Evolutionary conservation across 345 rosid genomes (phyloP).

Genomic region (Camelina sativa): DNA sequence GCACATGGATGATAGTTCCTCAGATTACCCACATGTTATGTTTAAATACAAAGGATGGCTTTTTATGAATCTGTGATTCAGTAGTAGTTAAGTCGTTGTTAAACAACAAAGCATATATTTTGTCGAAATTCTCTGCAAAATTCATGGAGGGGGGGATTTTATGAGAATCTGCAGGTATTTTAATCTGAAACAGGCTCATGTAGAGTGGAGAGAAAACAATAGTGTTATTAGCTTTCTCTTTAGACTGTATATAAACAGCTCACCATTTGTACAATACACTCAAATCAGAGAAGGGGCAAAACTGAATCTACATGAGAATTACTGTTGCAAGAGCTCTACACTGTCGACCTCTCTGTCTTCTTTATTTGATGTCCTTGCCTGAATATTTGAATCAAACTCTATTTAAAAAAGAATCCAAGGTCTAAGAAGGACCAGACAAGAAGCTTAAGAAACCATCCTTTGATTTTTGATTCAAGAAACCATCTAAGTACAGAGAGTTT

Average conservation of each 20-base stretch:
- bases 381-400: constrained; percentile 1
- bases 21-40: neutral
- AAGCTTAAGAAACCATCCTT: constrained; percentile 5
- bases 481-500: constrained; percentile 14
- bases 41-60: constrained; percentile 1
- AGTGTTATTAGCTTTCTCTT: constrained; percentile 27
- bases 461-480: constrained; percentile 17
- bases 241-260: constrained; percentile 27
- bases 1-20: too few species aligned
- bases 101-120: constrained; percentile 3
- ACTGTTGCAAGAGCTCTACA: constrained; percentile 31
- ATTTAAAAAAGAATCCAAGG: neutral
- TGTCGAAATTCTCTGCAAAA: constrained; percentile 38
- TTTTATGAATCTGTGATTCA: constrained; percentile 27
- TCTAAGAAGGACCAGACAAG: neutral
- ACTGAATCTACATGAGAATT: constrained; percentile 35
- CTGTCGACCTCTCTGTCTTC: constrained; percentile 23
- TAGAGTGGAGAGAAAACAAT: constrained; percentile 23
- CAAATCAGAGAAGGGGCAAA: neutral
- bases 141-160: constrained; percentile 40
- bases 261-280: constrained; percentile 21
- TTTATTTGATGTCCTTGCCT: constrained; percentile 25
- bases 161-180: constrained; percentile 37
- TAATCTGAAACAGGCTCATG: constrained; percentile 26
- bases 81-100: constrained; percentile 13